Evolutionary conservation across 2,329 filamentous ascomycete species (phyloP).

Genomic region (Fusarium austroafricanum): DNA sequence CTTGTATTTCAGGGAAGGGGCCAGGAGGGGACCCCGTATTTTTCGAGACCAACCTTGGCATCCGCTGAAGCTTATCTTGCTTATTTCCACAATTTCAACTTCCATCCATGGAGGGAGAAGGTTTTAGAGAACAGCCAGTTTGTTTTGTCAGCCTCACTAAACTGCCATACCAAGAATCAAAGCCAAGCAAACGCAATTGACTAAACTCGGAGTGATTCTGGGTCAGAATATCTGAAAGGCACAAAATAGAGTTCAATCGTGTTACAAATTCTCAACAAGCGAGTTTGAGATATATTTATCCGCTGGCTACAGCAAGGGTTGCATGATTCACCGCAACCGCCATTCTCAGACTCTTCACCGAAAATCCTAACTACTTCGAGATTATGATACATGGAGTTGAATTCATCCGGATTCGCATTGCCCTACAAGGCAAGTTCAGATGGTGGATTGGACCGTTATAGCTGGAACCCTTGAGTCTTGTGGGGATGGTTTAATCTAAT

Average conservation of each 20-base stretch:
- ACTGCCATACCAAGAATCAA: not conserved
- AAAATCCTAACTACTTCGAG: conserved; percentile 2
- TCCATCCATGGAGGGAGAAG: not conserved
- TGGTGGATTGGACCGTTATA: not conserved
- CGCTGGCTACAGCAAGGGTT: conserved; percentile 1
- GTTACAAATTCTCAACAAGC: conserved; percentile 20
- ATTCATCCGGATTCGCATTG: not conserved
- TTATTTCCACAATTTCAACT: not conserved
- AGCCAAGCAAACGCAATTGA: not conserved
- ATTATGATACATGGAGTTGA: not conserved
- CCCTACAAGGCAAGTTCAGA: not conserved
- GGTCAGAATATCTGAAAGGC: not conserved
- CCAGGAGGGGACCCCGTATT: conserved; percentile 3
- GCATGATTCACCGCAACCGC: conserved; percentile 1
- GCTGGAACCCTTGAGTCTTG: not conserved
- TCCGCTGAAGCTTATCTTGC: not conserved
- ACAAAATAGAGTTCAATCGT: conserved; percentile 31
- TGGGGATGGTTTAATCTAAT: not conserved
- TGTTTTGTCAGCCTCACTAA: no score
- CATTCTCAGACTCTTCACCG: conserved; percentile 4
- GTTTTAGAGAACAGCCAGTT: not conserved
- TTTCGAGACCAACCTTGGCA: conserved; percentile 10
- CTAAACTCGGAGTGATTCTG: not conserved
- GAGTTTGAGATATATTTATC: conserved; percentile 28
- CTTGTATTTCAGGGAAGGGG: conserved; percentile 13